Evolutionary conservation across 805 yeast species (phyloP).

Genomic region (Yamadazyma sp.): DNA sequence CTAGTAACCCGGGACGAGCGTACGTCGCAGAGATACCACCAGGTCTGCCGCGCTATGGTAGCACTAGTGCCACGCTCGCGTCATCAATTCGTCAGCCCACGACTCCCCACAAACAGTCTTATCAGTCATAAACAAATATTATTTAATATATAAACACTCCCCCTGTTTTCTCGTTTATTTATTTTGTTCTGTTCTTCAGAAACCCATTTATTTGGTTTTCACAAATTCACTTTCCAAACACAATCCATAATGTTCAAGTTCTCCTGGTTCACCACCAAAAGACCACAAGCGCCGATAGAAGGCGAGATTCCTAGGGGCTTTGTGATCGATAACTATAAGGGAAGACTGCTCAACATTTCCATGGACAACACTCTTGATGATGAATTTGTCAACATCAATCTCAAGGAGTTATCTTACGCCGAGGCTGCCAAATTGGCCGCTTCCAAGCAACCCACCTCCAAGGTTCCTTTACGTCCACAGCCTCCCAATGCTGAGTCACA

Average conservation of each 20-base stretch:
- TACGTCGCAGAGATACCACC: too few relatives aligned
- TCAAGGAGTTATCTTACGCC: constrained; percentile 41
- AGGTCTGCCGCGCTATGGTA: too few relatives aligned
- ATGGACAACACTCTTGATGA: constrained; percentile 30
- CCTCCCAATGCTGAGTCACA: too few relatives aligned
- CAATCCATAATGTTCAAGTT: constrained; percentile 20
- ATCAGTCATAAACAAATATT: constrained; percentile 8
- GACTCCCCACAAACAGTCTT: constrained; percentile 7
- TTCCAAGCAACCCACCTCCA: background rate
- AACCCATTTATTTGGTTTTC: constrained; percentile 3
- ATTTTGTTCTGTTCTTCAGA: background rate
- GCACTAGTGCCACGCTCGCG: too few relatives aligned
- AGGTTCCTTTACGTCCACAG: constrained; percentile 1
- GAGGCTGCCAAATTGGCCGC: constrained; percentile 32
- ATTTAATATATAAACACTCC: constrained; percentile 3
- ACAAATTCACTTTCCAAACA: background rate
- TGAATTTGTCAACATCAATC: constrained; percentile 38
- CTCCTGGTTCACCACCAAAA: constrained; percentile 12
- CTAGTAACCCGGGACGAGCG: too few relatives aligned
- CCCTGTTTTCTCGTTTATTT: constrained; percentile 5
- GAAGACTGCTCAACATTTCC: constrained; percentile 28
- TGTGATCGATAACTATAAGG: constrained; percentile 25
- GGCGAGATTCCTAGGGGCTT: constrained; percentile 27
- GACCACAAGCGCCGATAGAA: constrained; percentile 1
- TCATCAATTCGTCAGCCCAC: constrained; percentile 1